A percentile compares a stretch with the other conserved stretches of the same genome.
These are phyloP conservation scores for Coemansia sp. DNA, from an alignment of 192 early-diverging fungal species.

Conservation along the genomic window DNA sequence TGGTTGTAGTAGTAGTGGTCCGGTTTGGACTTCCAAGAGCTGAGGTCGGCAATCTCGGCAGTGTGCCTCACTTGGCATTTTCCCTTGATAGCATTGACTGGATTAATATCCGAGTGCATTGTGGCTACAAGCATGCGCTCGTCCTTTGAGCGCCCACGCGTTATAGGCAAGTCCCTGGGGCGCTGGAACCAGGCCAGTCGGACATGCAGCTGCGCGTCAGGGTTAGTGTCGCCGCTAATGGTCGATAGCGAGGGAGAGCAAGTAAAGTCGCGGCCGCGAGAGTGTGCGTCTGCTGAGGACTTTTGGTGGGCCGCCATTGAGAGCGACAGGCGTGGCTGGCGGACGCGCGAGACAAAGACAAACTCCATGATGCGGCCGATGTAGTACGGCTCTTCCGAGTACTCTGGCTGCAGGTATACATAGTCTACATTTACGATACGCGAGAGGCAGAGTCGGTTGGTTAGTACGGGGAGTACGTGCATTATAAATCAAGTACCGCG, in stretches of 20 bases:
- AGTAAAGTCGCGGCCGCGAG: not conserved
- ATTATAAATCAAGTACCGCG: not conserved
- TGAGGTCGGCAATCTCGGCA: slow-evolving; percentile 33
- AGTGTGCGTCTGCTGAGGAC: not conserved
- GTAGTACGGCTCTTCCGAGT: slow-evolving; percentile 70
- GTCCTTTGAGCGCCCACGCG: slow-evolving; percentile 62
- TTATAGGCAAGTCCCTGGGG: slow-evolving; percentile 68
- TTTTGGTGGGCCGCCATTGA: slow-evolving; percentile 8
- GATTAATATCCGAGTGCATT: slow-evolving; percentile 87
- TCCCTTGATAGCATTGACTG: slow-evolving; percentile 74
- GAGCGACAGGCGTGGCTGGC: slow-evolving; percentile 48
- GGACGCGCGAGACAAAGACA: slow-evolving; percentile 47
- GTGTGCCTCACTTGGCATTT: slow-evolving; percentile 73
- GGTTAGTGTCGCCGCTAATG: not conserved
- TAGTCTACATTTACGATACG: slow-evolving; percentile 57
- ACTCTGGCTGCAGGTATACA: slow-evolving; percentile 73
- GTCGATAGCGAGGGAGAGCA: slow-evolving; percentile 22
- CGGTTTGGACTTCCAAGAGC: slow-evolving; percentile 44
- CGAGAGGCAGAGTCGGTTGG: not conserved
- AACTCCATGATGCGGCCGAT: slow-evolving; percentile 83
- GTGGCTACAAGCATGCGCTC: slow-evolving; percentile 75
- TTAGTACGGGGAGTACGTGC: not conserved
- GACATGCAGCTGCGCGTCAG: slow-evolving; percentile 27
- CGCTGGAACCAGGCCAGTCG: slow-evolving; percentile 75
- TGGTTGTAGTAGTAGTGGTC: slow-evolving; percentile 87